phyloP scores from a whole-genome alignment of 108 stramenopile genomes.

The Pseudonitzschia multistriata region DNA sequence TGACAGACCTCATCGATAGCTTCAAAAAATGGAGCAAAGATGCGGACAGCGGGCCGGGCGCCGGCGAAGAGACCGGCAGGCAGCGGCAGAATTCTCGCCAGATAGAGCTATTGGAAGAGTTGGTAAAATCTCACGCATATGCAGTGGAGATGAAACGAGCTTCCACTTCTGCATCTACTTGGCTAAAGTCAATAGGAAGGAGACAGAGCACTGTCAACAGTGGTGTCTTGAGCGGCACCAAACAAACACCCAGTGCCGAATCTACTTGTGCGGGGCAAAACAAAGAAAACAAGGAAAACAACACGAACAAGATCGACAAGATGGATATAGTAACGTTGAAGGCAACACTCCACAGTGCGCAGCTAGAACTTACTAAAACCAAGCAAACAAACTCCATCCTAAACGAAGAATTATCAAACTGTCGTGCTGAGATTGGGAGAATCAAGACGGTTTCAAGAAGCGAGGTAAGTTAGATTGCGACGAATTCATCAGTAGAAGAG shows the following conservation, averaged over 20 bases:
- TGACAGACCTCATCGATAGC: slow-evolving; percentile 12
- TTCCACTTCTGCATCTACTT: slow-evolving; percentile 55
- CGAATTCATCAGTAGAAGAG: not conserved
- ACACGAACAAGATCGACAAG: slow-evolving; percentile 9
- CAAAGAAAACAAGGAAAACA: slow-evolving; percentile 3
- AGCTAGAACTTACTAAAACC: slow-evolving; percentile 37
- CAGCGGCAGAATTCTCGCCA: slow-evolving; percentile 4
- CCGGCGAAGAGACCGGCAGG: not conserved
- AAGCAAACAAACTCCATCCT: slow-evolving; percentile 42
- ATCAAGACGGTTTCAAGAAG: slow-evolving; percentile 43
- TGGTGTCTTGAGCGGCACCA: not conserved
- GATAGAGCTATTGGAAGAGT: slow-evolving; percentile 26
- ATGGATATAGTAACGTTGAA: slow-evolving; percentile 43
- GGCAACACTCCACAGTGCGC: slow-evolving; percentile 40
- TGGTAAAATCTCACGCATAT: slow-evolving; percentile 62
- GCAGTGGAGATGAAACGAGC: slow-evolving; percentile 63
- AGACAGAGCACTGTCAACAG: not conserved
- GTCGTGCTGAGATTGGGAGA: slow-evolving; percentile 78
- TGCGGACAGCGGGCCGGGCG: not conserved
- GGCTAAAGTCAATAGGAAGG: slow-evolving; percentile 62
- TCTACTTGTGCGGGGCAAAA: not conserved
- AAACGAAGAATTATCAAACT: slow-evolving; percentile 64
- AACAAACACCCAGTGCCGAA: not conserved
- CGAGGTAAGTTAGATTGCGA: slow-evolving; percentile 27
- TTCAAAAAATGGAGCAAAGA: slow-evolving; percentile 12